phyloP scores from a whole-genome alignment of 129 eudicot species.

The Logfia minima region DNA sequence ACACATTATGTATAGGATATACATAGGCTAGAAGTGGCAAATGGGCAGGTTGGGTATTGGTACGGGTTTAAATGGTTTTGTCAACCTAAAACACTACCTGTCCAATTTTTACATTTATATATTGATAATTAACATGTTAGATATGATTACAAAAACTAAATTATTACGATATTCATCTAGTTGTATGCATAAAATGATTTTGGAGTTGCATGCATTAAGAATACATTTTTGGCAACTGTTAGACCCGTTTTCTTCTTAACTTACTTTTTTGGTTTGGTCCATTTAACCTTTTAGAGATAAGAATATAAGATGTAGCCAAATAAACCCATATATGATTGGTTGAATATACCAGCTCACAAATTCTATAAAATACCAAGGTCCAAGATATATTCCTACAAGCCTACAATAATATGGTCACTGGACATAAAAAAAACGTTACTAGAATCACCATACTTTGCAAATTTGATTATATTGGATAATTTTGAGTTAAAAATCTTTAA shows the following conservation, averaged over 20 bases:
- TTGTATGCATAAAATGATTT: not conserved
- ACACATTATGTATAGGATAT: not conserved
- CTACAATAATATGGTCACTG: not conserved
- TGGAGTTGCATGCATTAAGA: not conserved
- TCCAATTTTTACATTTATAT: not conserved
- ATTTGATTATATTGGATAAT: not conserved
- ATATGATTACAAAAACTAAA: not conserved
- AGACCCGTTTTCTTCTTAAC: not conserved
- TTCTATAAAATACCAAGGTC: no score
- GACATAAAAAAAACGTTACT: not conserved
- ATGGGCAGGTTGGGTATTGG: not conserved
- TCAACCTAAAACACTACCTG: not conserved
- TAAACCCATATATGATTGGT: not conserved
- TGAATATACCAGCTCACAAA: no score
- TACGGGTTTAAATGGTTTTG: not conserved
- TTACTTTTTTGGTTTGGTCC: not conserved
- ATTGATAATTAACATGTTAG: not conserved
- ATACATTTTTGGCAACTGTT: not conserved
- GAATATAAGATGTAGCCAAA: not conserved
- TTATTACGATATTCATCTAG: not conserved
- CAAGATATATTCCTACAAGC: no score
- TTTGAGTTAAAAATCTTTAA: not conserved
- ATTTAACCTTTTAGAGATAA: not conserved
- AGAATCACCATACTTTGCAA: not conserved
- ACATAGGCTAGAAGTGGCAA: conserved; percentile 1